Evolutionary conservation across 352 stramenopile species (phyloP).

Genomic region (Globisporangium iwayamae): DNA sequence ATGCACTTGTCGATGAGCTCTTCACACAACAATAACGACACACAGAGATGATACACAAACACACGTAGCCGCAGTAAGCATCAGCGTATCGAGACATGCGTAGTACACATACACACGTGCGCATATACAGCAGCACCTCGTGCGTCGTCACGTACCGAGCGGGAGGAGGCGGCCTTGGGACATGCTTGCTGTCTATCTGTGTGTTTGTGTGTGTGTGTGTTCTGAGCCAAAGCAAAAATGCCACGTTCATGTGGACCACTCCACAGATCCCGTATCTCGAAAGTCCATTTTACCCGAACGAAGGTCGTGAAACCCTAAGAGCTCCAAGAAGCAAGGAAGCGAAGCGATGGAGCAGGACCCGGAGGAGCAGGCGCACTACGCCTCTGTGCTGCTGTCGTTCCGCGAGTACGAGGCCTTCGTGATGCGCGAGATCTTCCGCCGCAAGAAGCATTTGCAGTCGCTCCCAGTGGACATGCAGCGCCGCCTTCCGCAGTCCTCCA

Average conservation of each 20-base stretch:
- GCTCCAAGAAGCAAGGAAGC: background rate
- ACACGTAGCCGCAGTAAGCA: background rate
- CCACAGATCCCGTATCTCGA: background rate
- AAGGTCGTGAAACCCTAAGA: background rate
- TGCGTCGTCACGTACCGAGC: conserved; percentile 44
- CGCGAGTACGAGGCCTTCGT: conserved; percentile 82
- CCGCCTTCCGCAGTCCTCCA: conserved; percentile 65
- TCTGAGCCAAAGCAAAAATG: background rate
- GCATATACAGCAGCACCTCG: background rate
- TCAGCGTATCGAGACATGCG: background rate
- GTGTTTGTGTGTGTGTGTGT: conserved; percentile 2
- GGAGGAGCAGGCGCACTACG: conserved; percentile 81
- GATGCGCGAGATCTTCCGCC: conserved; percentile 80
- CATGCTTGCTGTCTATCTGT: conserved; percentile 38
- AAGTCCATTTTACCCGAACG: too few relatives aligned
- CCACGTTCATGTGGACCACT: conserved; percentile 17
- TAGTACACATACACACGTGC: background rate
- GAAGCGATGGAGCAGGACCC: conserved; percentile 45
- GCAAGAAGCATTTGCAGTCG: conserved; percentile 78
- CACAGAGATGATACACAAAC: background rate
- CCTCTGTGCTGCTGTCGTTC: conserved; percentile 81
- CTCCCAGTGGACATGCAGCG: conserved; percentile 73
- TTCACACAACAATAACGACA: conserved; percentile 17
- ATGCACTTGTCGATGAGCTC: conserved; percentile 99
- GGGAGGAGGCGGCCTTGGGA: conserved; percentile 72